A percentile compares a stretch with the other conserved stretches of the same genome.
phyloP scores from a whole-genome alignment of 2,329 filamentous ascomycete species.

The Scedosporium boydii region DNA sequence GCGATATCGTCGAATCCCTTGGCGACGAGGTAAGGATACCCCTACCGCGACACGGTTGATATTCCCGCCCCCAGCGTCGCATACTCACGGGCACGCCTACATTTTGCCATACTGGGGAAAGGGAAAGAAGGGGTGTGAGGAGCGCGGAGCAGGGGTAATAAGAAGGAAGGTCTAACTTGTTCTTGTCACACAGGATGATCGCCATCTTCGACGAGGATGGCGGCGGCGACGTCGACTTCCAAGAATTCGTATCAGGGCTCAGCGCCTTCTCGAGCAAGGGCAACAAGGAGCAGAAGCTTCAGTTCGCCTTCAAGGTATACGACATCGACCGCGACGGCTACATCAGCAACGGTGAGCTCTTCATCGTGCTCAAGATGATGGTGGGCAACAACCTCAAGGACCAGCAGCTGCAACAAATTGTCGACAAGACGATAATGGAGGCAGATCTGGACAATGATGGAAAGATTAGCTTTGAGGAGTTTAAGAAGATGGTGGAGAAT shows the following conservation, averaged over 20 bases:
- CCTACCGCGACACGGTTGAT: not conserved
- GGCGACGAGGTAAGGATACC: slow-evolving; percentile 63
- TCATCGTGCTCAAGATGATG: slow-evolving; percentile 99
- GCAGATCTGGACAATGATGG: slow-evolving; percentile 92
- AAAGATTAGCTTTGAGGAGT: slow-evolving; percentile 99
- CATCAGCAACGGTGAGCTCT: slow-evolving; percentile 97
- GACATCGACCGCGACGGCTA: slow-evolving; percentile 98
- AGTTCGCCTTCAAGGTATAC: slow-evolving; percentile 98
- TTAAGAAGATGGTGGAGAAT: slow-evolving; percentile 97
- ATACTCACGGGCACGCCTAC: not conserved
- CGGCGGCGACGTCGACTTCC: slow-evolving; percentile 95
- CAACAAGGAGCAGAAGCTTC: slow-evolving; percentile 97
- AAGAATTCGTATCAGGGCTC: slow-evolving; percentile 93
- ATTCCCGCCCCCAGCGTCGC: not conserved
- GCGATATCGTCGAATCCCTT: slow-evolving; percentile 98
- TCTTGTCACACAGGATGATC: slow-evolving; percentile 63
- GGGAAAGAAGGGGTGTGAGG: not conserved
- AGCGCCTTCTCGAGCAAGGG: slow-evolving; percentile 96
- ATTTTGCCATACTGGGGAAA: not conserved
- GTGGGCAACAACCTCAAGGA: slow-evolving; percentile 98
- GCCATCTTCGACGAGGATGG: slow-evolving; percentile 99
- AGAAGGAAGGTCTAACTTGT: not conserved
- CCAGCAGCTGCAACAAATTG: slow-evolving; percentile 97
- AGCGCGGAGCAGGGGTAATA: not conserved
- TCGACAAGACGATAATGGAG: slow-evolving; percentile 99